Base-by-base conservation (phyloP, 2,329 filamentous ascomycete genomes). In the Colletotrichum gloeosporioides region DNA sequence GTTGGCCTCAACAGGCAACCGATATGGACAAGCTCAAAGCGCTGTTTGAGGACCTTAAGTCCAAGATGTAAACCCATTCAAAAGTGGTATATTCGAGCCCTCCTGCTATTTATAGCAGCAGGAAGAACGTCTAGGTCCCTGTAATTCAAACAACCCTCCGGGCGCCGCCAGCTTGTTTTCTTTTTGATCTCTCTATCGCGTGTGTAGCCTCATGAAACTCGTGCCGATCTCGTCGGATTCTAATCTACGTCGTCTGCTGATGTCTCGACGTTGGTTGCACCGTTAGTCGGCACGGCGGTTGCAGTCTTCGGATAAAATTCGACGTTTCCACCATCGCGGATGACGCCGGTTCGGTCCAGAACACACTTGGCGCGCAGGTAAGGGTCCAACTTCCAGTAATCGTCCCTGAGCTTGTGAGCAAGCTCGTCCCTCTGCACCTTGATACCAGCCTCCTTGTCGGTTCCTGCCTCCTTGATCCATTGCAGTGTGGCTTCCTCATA, bases 361-460 rank as follows among this genome's bases (percentile, higher is more conserved):
- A 95, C 85, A n/a, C 93, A 94, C 81, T 93, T 90, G 15, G 96
- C 95, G 53, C 97, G 90, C 34, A 99, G 83, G 83, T 96, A 98
- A 0, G 95, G 95, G 85, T 99, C 97, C 69, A 98, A 85, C 53
- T 90, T 89, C 96, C 97, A 99, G 86, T 99, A 99, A 79, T 95
- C 95, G 64, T 90, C 88, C 77, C 89, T 89, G 79, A 99, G 82
- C 77, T 90, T 86, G 67, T 89, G 89, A 3, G 94, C 93, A 32
- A 97, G 81, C 4, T 87, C 85, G 49, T 91, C 87, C 72, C 95
- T 89, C 83, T 91, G 90, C 64, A 87, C 85, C 82, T 91, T 90
- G 68, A 91, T 82, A 9, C 87, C 83, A 29, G 86, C 85, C 69
- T 86, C 86, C 78, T 90, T 86, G 31, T 86, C 84, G 27, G 87